These are phyloP conservation scores for Eustoma russellianum DNA, from an alignment of 257 asterid species.

Conservation along the genomic window DNA sequence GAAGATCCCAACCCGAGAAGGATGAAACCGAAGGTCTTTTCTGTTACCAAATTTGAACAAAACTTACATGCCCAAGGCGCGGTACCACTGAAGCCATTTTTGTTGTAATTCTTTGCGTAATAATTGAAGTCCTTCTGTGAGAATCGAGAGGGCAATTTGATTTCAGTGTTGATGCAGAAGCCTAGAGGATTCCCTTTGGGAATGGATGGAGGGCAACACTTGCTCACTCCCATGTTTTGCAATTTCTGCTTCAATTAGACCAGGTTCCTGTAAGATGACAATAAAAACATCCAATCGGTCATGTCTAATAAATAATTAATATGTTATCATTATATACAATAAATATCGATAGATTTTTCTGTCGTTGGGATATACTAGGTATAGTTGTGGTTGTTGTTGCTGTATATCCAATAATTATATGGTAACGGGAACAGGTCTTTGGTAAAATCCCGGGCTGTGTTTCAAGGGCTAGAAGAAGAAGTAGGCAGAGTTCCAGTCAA, in stretches of 20 bases:
- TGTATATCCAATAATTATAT: too few relatives aligned
- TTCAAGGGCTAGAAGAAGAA: too few relatives aligned
- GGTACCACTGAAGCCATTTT: slow-evolving; percentile 87
- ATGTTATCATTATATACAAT: too few relatives aligned
- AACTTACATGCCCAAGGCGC: slow-evolving; percentile 62
- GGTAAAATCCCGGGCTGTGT: too few relatives aligned
- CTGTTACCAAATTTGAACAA: neutral
- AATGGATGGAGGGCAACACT: slow-evolving; percentile 33
- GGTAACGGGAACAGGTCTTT: too few relatives aligned
- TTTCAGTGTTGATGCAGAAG: slow-evolving; percentile 9
- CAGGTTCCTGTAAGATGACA: slow-evolving; percentile 55
- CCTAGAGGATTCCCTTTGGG: slow-evolving; percentile 63
- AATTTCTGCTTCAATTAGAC: slow-evolving; percentile 65
- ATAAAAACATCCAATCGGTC: too few relatives aligned
- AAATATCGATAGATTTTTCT: too few relatives aligned
- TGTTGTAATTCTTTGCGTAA: slow-evolving; percentile 38
- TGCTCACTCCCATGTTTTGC: slow-evolving; percentile 48
- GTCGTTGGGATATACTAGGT: too few relatives aligned
- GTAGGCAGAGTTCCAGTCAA: too few relatives aligned
- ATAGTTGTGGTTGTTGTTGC: too few relatives aligned
- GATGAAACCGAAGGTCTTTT: neutral
- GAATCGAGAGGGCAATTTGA: slow-evolving; percentile 58
- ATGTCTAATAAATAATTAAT: too few relatives aligned
- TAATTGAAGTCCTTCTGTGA: slow-evolving; percentile 54
- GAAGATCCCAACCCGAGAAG: too few relatives aligned